Evolutionary conservation across 2,329 filamentous ascomycete species (phyloP), one percentile per base, ranked within the genome.

Genomic region (Calonectria pauciramosa): DNA sequence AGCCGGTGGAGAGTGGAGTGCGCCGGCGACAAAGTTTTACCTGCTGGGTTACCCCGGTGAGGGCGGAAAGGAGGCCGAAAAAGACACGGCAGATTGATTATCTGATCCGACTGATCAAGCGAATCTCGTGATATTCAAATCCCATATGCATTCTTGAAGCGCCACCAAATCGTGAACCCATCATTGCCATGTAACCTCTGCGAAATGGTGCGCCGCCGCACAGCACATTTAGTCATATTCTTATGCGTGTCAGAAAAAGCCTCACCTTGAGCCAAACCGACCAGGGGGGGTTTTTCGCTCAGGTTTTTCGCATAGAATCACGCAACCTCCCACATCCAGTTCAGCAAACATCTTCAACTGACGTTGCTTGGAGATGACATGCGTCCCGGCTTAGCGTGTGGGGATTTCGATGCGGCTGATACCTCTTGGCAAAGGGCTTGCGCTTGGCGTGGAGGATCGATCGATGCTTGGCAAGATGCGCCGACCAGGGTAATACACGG

Each of bases 1-100:
- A 47, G 41, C 32, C 4, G 38, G 56, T 63, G 56, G 56, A 63
- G 56, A 63, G 56, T 63, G 56, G 56, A 63, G 56, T 60, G 56
- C 34, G 34, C 8, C 7, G 16, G 8, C 36, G 11, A 63, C 56
- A 41, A 63, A 63, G 7, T 41, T 56, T 63, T 41, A 36, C 14
- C 4, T 4, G 34, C 56, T 63, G 36, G 56, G 56, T 30, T 13
- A 28, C 56, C 56, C 56, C 18, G 23, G 56, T 14, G 32, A 44
- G 13, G 11, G 14, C 3, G 5, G 16, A 20, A 41, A 41, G 38
- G 34, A 26, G 36, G 34, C 26, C n/a, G n/a, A n/a, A 18, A 38
- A 60, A 63, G 41, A 63, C 56, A 41, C 4, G 36, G n/a, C 56
- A 63, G 16, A 28, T 63, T 23, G 16, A 28, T 63, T 23, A 63